Conservation (phyloP, 257 asterid genomes). For the Capsicum chinense region DNA sequence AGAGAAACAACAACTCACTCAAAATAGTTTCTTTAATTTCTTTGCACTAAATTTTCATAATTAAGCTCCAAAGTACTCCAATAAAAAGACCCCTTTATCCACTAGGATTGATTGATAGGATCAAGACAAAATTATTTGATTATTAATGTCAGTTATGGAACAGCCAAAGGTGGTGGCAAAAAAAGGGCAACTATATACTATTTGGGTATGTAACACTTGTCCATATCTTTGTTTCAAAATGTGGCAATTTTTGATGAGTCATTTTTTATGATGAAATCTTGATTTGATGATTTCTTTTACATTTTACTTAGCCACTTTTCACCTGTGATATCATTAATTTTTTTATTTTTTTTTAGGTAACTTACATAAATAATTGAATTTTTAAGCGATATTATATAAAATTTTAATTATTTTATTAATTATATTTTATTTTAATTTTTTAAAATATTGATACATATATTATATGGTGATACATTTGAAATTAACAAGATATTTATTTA, state of each 20-base stretch:
- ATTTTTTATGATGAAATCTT: neutral
- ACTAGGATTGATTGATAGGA: neutral
- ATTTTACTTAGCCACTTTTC: too few species aligned
- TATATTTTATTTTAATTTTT: too few species aligned
- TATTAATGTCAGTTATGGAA: neutral
- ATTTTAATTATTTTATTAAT: too few species aligned
- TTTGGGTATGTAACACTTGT: constrained; percentile 22
- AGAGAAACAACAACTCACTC: neutral
- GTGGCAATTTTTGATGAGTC: constrained; percentile 14
- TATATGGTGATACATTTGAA: too few species aligned
- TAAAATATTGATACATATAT: too few species aligned
- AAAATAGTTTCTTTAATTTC: neutral
- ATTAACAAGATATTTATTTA: too few species aligned
- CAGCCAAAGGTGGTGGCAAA: neutral
- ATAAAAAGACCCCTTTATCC: neutral
- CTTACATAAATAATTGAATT: too few species aligned
- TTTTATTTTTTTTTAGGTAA: too few species aligned
- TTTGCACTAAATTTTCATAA: constrained; percentile 1
- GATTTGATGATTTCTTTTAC: neutral
- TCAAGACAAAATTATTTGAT: neutral
- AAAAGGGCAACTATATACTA: neutral
- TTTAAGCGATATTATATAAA: too few species aligned
- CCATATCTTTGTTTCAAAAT: neutral
- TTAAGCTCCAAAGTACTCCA: neutral
- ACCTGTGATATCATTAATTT: too few species aligned